Evolutionary conservation across 352 stramenopile species (phyloP).

Genomic region (Phytopythium montanum): DNA sequence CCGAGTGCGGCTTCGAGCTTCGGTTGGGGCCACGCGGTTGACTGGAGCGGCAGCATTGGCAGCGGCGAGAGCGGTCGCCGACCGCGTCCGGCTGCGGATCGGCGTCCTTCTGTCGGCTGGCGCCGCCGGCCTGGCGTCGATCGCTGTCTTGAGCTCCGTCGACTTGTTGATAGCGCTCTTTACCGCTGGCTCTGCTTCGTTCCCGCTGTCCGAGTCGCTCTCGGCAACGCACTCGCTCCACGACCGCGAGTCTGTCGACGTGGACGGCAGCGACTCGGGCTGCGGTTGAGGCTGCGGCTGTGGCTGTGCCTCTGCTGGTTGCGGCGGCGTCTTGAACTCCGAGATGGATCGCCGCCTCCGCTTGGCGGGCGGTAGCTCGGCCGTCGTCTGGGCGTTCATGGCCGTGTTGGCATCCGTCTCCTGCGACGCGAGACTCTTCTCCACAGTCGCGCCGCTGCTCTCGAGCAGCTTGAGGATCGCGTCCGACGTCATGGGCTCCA

Average conservation of each 20-base stretch:
- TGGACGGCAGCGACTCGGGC: background rate
- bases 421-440: background rate
- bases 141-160: background rate
- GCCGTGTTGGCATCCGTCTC: constrained; percentile 2
- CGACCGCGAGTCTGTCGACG: background rate
- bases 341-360: background rate
- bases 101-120: background rate
- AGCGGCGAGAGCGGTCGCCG: background rate
- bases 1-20: background rate
- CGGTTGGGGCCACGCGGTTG: background rate
- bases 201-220: constrained; percentile 23
- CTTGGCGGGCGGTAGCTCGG: background rate
- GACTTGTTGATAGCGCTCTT: background rate
- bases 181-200: constrained; percentile 15
- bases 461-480: constrained; percentile 54
- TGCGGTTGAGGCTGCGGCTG: background rate
- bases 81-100: background rate
- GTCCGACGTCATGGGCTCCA: constrained; percentile 68
- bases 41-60: background rate
- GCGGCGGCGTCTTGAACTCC: background rate
- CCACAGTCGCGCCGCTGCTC: constrained; percentile 1
- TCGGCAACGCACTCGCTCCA: constrained; percentile 29
- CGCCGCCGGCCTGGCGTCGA: background rate
- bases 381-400: background rate
- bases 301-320: background rate